These are phyloP conservation scores for Corylus avellana DNA, from an alignment of 306 rosid genomes.

Conservation along the genomic window DNA sequence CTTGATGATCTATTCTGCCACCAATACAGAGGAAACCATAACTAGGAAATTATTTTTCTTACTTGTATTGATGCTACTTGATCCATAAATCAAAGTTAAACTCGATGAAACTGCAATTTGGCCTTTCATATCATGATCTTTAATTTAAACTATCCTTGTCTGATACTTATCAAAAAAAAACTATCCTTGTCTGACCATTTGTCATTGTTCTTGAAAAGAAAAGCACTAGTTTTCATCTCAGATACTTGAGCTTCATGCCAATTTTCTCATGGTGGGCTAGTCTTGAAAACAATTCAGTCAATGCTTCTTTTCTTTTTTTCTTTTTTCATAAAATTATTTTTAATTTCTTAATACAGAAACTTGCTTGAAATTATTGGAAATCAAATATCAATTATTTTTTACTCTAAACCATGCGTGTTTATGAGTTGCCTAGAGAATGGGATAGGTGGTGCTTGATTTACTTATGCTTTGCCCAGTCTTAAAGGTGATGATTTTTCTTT, in stretches of 20 bases:
- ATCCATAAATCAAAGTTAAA: background rate
- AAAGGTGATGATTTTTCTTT: background rate
- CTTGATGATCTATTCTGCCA: background rate
- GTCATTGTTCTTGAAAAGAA: background rate
- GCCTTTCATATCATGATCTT: background rate
- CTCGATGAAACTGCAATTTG: background rate
- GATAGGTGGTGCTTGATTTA: background rate
- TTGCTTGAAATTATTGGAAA: background rate
- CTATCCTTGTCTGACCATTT: background rate
- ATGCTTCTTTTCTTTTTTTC: background rate
- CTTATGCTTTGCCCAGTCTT: background rate
- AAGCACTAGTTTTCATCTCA: background rate
- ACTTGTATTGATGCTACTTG: background rate
- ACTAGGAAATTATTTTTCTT: background rate
- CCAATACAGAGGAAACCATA: conserved; percentile 1
- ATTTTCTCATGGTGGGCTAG: background rate
- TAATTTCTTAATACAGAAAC: background rate
- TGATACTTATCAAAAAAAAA: too few species aligned
- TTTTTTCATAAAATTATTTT: background rate
- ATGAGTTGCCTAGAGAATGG: background rate
- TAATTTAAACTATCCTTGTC: background rate
- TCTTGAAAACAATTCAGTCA: background rate
- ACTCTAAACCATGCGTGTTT: background rate
- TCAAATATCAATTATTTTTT: background rate
- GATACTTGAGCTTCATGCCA: background rate